Base-by-base conservation (phyloP, 768 basidiomycete genomes). In the Xerocomellus intermedius region DNA sequence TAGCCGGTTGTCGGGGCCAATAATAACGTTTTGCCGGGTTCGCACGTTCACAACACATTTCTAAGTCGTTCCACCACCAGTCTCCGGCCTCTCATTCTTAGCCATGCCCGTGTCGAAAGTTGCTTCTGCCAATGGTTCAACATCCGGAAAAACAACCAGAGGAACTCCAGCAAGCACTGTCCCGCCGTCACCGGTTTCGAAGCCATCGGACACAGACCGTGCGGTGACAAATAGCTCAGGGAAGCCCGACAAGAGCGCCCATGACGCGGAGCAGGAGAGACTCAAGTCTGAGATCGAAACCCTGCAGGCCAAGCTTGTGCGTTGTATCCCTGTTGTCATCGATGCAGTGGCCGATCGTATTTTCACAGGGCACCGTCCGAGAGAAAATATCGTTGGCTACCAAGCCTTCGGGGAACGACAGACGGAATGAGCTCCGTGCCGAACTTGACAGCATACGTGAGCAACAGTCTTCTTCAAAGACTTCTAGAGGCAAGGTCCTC, bases 221-320 rank as follows among this genome's bases (percentile, higher is more conserved):
- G 26, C 49, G 19, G 32, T 55, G 19, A 52, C 64, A 9, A 65
- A 73, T 35, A 51, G 65, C 47, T 71, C 77, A 43, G 85, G 82
- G 42, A 90, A 78, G 69, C 95, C 95, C 32, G 94, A 97, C 81
- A 94, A 93, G 74, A 80, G 79, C 45, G 75, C 73, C n/a, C 89
- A 89, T 69, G 91, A 97, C 50, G 80, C 78, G 9, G 94, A 98
- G 74, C 92, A 95, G 73, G 85, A 89, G 50, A 83, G 73, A 65
- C 75, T 95, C 60, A 93, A 89, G 73, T 74, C 79, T 24, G 89
- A 94, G 66, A 95, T 98, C 64, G 94, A 95, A 56, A 78, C 74
- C 44, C 72, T 94, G 46, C 92, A 97, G 72, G 73, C 72, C 21
- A 88, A 91, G 71, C 73, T 94, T 56, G 96, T 93, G 64, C 68